A percentile compares a stretch with the other conserved stretches of the same genome.
Evolutionary conservation across 208 protist species (phyloP).

Genomic region (Dictyostelium gargantuum): DNA sequence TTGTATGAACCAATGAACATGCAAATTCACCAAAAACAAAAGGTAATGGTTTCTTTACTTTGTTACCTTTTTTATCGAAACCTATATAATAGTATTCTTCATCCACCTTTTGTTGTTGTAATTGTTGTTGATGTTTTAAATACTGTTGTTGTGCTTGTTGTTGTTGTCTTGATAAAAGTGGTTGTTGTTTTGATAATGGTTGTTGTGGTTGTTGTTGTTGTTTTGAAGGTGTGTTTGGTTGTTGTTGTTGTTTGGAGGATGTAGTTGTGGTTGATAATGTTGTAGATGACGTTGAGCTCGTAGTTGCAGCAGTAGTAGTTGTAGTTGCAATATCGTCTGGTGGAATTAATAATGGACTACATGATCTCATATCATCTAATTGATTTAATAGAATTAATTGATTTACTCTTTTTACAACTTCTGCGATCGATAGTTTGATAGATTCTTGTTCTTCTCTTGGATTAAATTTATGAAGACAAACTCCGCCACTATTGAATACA

Average conservation of each 20-base stretch:
- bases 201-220: not conserved
- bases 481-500: not conserved
- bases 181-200: not conserved
- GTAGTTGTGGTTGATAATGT: no score
- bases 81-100: not conserved
- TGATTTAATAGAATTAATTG: conserved; percentile 64
- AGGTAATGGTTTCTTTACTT: not conserved
- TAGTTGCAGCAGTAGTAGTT: not conserved
- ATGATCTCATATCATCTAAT: conserved; percentile 55
- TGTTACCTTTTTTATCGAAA: not conserved
- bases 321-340: not conserved
- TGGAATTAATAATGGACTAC: conserved; percentile 48
- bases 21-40: conserved; percentile 22
- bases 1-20: conserved; percentile 15
- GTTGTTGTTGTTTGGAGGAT: not conserved
- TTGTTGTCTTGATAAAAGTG: not conserved
- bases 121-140: not conserved
- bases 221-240: not conserved
- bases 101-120: not conserved
- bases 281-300: no score
- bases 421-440: not conserved
- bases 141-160: not conserved
- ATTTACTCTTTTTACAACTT: conserved; percentile 58
- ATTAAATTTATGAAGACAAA: conserved; percentile 5
- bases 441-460: not conserved